phyloP scores from a whole-genome alignment of 345 rosid species.

The Dipteronia sinensis region DNA sequence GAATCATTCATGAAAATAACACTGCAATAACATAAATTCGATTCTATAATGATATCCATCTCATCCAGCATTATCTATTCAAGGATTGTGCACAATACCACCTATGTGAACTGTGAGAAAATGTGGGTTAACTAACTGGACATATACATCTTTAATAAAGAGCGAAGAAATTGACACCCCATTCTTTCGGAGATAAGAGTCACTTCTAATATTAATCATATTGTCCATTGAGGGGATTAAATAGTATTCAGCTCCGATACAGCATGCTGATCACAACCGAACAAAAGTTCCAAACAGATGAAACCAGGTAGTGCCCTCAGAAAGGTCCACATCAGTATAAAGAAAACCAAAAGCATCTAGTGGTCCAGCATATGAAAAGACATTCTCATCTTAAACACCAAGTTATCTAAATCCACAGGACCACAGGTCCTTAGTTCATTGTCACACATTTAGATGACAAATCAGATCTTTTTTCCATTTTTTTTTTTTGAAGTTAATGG shows the following conservation, averaged over 20 bases:
- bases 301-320: neutral
- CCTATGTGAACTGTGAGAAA: too few relatives aligned
- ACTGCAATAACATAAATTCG: too few relatives aligned
- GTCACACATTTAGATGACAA: neutral
- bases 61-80: too few relatives aligned
- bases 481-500: neutral
- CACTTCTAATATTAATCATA: neutral
- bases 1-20: neutral
- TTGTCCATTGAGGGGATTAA: neutral
- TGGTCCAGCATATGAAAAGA: neutral
- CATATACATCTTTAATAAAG: neutral
- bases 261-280: neutral
- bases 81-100: too few relatives aligned
- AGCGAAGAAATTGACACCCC: too few relatives aligned
- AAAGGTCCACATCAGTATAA: slow-evolving; percentile 11
- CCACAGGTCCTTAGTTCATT: neutral
- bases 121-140: too few relatives aligned
- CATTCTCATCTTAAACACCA: neutral
- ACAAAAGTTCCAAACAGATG: neutral
- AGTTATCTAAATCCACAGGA: neutral
- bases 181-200: neutral
- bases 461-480: neutral
- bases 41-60: too few relatives aligned
- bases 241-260: neutral
- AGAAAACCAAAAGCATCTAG: slow-evolving; percentile 1